These are phyloP conservation scores for Termitomyces sp. DNA, from an alignment of 768 basidiomycete species.

Conservation along the genomic window DNA sequence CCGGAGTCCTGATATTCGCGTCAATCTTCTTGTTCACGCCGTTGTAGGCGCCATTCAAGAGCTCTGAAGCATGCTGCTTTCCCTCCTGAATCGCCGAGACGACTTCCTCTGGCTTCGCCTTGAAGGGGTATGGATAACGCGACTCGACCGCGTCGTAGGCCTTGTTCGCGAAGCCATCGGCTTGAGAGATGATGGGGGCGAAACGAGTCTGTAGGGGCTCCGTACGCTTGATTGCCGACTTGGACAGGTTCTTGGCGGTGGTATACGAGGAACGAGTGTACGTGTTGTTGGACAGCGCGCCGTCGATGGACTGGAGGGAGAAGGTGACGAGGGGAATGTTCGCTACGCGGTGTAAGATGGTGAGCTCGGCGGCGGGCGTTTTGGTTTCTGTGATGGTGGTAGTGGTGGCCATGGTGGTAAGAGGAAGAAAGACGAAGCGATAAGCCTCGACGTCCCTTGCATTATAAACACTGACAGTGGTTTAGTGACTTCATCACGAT, in stretches of 20 bases:
- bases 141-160: conserved; percentile 71
- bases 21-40: conserved; percentile 36
- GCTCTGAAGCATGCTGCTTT: conserved; percentile 50
- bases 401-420: conserved; percentile 16
- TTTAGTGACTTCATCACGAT: conserved; percentile 4
- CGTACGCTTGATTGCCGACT: conserved; percentile 55
- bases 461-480: not conserved
- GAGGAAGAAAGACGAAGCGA: conserved; percentile 14
- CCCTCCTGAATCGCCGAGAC: conserved; percentile 53
- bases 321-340: conserved; percentile 72
- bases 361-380: conserved; percentile 55
- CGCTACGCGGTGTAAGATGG: conserved; percentile 58
- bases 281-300: conserved; percentile 52
- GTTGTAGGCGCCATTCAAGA: conserved; percentile 45
- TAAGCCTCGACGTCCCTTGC: conserved; percentile 1
- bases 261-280: conserved; percentile 64
- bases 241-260: conserved; percentile 59
- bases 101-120: conserved; percentile 70
- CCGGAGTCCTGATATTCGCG: conserved; percentile 61
- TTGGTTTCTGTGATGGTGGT: conserved; percentile 23
- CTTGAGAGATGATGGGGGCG: conserved; percentile 60
- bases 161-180: conserved; percentile 68
- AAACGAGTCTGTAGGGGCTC: conserved; percentile 64
- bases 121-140: conserved; percentile 75
- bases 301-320: conserved; percentile 56